Percentiles rank a stretch among this genome's conserved stretches.
Evolutionary conservation across 805 yeast species (phyloP).

Genomic region (Torulaspora maleeae): DNA sequence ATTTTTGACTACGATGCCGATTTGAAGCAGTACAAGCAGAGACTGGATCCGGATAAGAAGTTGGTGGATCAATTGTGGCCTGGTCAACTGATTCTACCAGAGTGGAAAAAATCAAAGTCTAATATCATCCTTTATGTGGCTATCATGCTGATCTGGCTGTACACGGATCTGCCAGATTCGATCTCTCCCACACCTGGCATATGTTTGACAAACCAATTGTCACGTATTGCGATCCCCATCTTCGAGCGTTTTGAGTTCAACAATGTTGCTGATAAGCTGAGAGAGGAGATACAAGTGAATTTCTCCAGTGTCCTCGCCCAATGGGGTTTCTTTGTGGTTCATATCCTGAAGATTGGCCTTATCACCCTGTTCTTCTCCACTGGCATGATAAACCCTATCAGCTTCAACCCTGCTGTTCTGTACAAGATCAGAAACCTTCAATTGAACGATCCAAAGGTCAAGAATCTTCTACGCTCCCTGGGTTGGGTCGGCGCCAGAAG

Average conservation of each 20-base stretch:
- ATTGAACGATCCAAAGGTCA: slow-evolving; percentile 29
- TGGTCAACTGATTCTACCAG: slow-evolving; percentile 66
- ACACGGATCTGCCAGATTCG: slow-evolving; percentile 87
- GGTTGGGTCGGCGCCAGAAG: slow-evolving; percentile 97
- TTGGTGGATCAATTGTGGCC: slow-evolving; percentile 71
- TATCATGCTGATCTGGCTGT: slow-evolving; percentile 65
- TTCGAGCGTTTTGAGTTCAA: slow-evolving; percentile 37
- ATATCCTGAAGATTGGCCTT: slow-evolving; percentile 54
- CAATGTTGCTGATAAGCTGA: slow-evolving; percentile 43
- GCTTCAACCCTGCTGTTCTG: slow-evolving; percentile 41
- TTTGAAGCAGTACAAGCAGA: slow-evolving; percentile 41
- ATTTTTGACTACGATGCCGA: slow-evolving; percentile 61
- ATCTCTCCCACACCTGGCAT: slow-evolving; percentile 90
- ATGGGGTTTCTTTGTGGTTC: slow-evolving; percentile 65
- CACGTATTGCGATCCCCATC: slow-evolving; percentile 34
- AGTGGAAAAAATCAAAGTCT: slow-evolving; percentile 27
- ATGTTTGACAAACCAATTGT: slow-evolving; percentile 62
- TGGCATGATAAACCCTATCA: slow-evolving; percentile 76
- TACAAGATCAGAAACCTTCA: slow-evolving; percentile 35
- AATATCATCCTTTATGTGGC: slow-evolving; percentile 15
- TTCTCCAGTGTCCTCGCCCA: slow-evolving; percentile 47
- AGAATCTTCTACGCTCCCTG: slow-evolving; percentile 47
- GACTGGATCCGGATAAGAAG: slow-evolving; percentile 47
- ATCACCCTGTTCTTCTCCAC: slow-evolving; percentile 55
- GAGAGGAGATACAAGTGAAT: slow-evolving; percentile 45